Evolutionary conservation across 2,329 filamentous ascomycete genomes (phyloP), one percentile per base, ranked within the genome.

Genomic region (Chrysosphaeria jannelii): DNA sequence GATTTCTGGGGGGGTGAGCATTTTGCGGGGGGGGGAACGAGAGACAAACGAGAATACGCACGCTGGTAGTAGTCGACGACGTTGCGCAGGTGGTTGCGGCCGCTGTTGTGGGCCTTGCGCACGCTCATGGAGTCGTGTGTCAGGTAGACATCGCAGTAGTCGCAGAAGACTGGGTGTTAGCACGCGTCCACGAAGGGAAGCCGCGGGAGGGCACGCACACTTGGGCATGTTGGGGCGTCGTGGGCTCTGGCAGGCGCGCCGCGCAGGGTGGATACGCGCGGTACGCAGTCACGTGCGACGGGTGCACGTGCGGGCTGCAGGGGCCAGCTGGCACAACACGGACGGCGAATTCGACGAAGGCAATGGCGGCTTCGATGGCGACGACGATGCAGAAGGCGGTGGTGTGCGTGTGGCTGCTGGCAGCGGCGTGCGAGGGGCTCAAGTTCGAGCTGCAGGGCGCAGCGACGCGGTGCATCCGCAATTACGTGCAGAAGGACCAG

Each of bases 101-200:
- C 85, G 42, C 65, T 71, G 54, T 97, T 97, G 49, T 97, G 85
- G 23, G 85, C 85, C 53, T 93, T 93, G 38, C 85, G 79, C 48
- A 97, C 85, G 49, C 78, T 90, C 81, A 93, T 93, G 21, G 78
- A 90, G 57, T 97, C 85, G 59, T 97, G 85, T 35, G 85, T 97
- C 37, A 97, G 71, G 59, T 97, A 97, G 46, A 97, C 85, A 70
- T 97, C 85, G 61, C 85, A 97, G 50, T 97, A 97, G 47, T 97
- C 85, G 57, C 33, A 34, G 12, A 35, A 35, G 22, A 35, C 33
- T 35, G 19, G 8, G 10, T 5, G 31, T 33, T 31, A 33, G 31
- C 23, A 25, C 10, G 7, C 7, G 10, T 7, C 14, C n/a, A 13
- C 5, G 6, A n/a, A n/a, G n/a, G n/a, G n/a, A n/a, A n/a, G n/a